phyloP scores from a whole-genome alignment of 352 stramenopile genomes.

The Phytopythium sindhum region DNA sequence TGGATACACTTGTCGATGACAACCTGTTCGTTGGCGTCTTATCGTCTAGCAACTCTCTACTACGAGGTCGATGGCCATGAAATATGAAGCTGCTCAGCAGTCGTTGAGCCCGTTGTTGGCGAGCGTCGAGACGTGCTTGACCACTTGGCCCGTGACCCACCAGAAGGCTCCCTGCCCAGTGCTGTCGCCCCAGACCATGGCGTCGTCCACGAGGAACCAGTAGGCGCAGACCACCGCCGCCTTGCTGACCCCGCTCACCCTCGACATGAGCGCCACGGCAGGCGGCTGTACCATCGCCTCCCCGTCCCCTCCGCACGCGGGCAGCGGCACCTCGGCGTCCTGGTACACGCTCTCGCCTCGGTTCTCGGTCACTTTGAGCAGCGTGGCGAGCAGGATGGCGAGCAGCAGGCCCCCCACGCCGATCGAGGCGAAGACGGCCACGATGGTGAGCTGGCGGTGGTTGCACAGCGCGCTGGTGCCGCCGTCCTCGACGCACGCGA shows the following conservation, averaged over 20 bases:
- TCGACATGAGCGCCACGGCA: conserved; percentile 2
- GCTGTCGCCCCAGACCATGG: not conserved
- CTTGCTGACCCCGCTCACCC: not conserved
- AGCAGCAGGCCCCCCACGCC: not conserved
- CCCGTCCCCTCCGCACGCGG: not conserved
- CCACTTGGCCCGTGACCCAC: conserved; percentile 2
- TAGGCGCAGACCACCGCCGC: not conserved
- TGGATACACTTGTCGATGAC: not conserved
- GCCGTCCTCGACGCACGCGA: not conserved
- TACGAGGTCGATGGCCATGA: no score
- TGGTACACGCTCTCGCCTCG: not conserved
- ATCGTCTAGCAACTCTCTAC: no score
- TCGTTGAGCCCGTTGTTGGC: conserved; percentile 2
- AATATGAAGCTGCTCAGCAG: not conserved
- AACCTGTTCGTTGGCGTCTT: not conserved
- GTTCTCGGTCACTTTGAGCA: not conserved
- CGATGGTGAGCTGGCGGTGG: not conserved
- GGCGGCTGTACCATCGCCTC: not conserved
- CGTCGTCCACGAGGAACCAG: conserved; percentile 2
- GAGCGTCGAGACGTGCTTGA: not conserved
- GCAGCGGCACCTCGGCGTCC: not conserved
- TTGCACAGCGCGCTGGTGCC: not conserved
- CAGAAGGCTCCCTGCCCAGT: not conserved
- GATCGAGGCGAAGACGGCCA: not conserved
- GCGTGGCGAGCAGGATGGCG: not conserved